These are phyloP conservation scores for Brassica carinata DNA, from an alignment of 345 rosid species.

Conservation along the genomic window DNA sequence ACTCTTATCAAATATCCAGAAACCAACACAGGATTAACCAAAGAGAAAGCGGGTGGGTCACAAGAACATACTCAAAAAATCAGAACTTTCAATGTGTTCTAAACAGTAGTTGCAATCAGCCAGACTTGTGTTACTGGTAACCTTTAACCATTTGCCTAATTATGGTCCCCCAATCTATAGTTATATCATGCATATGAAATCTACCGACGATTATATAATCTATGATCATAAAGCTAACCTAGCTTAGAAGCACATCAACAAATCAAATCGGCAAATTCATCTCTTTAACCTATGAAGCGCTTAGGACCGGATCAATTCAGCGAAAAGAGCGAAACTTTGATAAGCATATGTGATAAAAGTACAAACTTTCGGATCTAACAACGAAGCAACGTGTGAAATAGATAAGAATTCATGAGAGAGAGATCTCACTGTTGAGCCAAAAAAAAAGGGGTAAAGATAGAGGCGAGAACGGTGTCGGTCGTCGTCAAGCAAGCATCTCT, in stretches of 20 bases:
- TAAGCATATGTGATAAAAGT: neutral
- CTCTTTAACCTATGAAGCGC: neutral
- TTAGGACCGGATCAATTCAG: neutral
- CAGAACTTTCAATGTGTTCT: neutral
- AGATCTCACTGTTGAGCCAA: slow-evolving; percentile 26
- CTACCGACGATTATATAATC: neutral
- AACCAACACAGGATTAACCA: neutral
- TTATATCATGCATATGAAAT: neutral
- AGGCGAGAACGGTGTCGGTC: slow-evolving; percentile 8
- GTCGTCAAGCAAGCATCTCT: slow-evolving; percentile 35
- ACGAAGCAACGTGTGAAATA: neutral
- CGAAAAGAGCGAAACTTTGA: neutral
- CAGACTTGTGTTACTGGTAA: neutral
- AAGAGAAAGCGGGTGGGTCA: neutral
- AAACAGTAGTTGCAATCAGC: neutral
- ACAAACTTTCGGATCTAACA: slow-evolving; percentile 23
- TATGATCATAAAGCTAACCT: neutral
- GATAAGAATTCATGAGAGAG: slow-evolving; percentile 2
- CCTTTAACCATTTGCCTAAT: neutral
- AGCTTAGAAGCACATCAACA: slow-evolving; percentile 13
- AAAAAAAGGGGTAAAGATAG: slow-evolving; percentile 16
- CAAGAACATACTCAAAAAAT: neutral
- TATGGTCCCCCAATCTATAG: neutral
- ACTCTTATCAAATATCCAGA: slow-evolving; percentile 9
- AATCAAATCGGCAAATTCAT: neutral